phyloP scores from a whole-genome alignment of 805 yeast genomes.

The Zygoascus tannicola region DNA sequence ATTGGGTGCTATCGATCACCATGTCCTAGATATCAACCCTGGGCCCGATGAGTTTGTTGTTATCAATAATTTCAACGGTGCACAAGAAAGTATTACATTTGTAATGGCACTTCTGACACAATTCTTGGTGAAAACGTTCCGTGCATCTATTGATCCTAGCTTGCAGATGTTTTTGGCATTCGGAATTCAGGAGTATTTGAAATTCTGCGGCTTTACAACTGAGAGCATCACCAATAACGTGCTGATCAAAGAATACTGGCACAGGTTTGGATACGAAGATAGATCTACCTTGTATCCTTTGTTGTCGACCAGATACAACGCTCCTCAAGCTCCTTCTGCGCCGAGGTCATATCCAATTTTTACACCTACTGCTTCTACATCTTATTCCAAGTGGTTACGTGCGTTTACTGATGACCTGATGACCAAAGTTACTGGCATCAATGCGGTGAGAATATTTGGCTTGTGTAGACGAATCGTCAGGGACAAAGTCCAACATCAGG shows the following conservation, averaged over 20 bases:
- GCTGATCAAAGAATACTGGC: constrained; percentile 41
- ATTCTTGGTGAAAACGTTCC: constrained; percentile 70
- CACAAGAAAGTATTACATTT: constrained; percentile 54
- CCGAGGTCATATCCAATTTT: constrained; percentile 58
- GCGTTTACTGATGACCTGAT: constrained; percentile 60
- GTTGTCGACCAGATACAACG: constrained; percentile 57
- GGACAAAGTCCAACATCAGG: constrained; percentile 49
- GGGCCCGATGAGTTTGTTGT: constrained; percentile 39
- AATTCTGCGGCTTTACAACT: constrained; percentile 43
- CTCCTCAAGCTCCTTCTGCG: constrained; percentile 41
- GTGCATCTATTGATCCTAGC: constrained; percentile 83
- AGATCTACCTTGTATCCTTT: constrained; percentile 70
- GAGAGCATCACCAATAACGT: constrained; percentile 1
- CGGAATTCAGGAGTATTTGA: constrained; percentile 79
- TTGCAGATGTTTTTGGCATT: constrained; percentile 76
- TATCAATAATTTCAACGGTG: constrained; percentile 53
- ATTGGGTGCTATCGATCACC: constrained; percentile 68
- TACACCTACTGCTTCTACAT: constrained; percentile 20
- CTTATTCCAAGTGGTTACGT: constrained; percentile 60
- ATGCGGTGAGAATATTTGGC: constrained; percentile 41
- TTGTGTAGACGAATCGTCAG: constrained; percentile 57
- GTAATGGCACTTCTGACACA: constrained; percentile 55
- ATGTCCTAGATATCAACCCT: constrained; percentile 38
- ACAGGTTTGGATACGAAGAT: constrained; percentile 52
- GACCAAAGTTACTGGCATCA: constrained; percentile 30